Base-by-base conservation (phyloP, 257 asterid genomes). In the Thymus quinquecostatus region DNA sequence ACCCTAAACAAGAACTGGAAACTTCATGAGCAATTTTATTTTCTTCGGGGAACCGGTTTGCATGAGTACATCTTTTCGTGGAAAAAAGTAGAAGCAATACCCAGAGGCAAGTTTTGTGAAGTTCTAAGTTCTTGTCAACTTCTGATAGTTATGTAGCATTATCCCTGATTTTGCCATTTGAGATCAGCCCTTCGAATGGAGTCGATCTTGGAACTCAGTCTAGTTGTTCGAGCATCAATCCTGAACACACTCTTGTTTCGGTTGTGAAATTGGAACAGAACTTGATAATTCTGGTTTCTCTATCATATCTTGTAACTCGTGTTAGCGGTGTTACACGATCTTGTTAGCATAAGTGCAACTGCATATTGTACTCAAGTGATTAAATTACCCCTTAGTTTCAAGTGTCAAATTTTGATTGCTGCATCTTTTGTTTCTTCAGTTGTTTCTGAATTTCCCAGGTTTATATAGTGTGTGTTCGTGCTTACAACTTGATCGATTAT, bases 1-100 rank as follows among this genome's bases (percentile, higher is more conserved):
- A 71, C 69, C 80, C 86, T 33, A 81, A 74, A 49, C 78, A 66
- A 45, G 93, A 85, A 48, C 70, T 71, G 75, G 83, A 72, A 60
- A 70, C 87, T 27, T 87, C 73, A 32, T 86, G 87, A 87, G 21
- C 70, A 64, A 44, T 28, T 64, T 75, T 75, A n/a, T 13, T 33
- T 45, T 48, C 32, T 60, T 61, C 1, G 2, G 38, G 38, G 28
- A 21, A 57, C 40, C 66, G 10, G 53, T 60, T 30, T 61, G 69
- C 43, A 73, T 27, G 27, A 14, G 34, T 59, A 45, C 28, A 38
- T 60, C 59, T 2, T 68, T 44, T 44, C 40, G 8, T 49, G 33
- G 13, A 5, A 38, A 5, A 70, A 50, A 60, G 34, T 53, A 43
- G 38, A 13, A 49, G 59, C 2, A 40, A 34, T 40, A 65, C 43